Evolutionary conservation across 148 eudicot genomes (phyloP), one percentile per base, ranked within the genome.

Genomic region (Vaccinium myrtillus): DNA sequence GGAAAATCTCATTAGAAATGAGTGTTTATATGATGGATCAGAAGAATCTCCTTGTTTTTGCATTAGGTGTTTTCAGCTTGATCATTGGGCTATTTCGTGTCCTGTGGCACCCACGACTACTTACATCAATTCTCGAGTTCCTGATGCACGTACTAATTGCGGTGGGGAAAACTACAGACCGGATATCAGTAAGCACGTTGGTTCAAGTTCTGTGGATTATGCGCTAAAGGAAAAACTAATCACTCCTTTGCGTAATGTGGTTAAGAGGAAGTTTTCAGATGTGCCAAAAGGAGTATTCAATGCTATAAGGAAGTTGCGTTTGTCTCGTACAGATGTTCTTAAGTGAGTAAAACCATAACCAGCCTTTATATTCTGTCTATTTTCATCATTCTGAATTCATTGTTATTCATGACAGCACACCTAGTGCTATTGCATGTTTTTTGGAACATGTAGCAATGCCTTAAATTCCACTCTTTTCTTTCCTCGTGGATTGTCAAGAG

Each of bases 21-120:
- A 69, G 74, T 12, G 80, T 63, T 61, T 69, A 1, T 59, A 75
- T 79, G 83, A 51, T 23, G 88, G 86, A 61, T 84, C 81, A 2
- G 90, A 88, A 84, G 91, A 79, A 70, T 80, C 88, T 50, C 67
- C 59, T 79, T 85, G 81, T 84, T 82, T 91, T 58, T 92, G 94
- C 92, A 86, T 92, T 81, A 87, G 84, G 83, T 92, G 94, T 80
- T 88, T 91, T 85, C 88, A 85, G 89, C 85, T 85, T 30, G 89
- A 86, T 77, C 94, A 92, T 83, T 92, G 93, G 94, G 94, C 94
- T 82, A 82, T 80, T 83, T 76, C 89, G 23, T 92, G 94, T 56
- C 92, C 94, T 9, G 61, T 78, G 63, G 80, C 48, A 82, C 73
- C 87, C n/a, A 56, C 51, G 56, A 77, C 75, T 36, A 59, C 63